Evolutionary conservation across 2,329 filamentous ascomycete genomes (phyloP).

Genomic region (Endoconidiophora polonica): DNA sequence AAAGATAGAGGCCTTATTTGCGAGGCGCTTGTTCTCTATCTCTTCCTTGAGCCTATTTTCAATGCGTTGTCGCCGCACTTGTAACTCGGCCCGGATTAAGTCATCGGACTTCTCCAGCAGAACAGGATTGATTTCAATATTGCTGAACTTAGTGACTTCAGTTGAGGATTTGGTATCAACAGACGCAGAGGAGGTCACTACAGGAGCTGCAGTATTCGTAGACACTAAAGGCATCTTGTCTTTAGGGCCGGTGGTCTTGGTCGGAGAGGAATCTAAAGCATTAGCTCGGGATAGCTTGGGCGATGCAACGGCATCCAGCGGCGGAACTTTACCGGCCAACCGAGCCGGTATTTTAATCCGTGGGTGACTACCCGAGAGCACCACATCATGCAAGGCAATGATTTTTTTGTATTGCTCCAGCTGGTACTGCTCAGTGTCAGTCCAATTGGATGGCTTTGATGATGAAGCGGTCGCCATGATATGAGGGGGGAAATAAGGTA

Average conservation of each 20-base stretch:
- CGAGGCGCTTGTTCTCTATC: slow-evolving; percentile 39
- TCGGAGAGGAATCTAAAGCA: neutral
- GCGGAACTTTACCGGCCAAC: slow-evolving; percentile 16
- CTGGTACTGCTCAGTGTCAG: slow-evolving; percentile 8
- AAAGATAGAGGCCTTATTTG: slow-evolving; percentile 22
- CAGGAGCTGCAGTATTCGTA: neutral
- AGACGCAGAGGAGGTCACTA: neutral
- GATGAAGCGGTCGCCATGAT: neutral
- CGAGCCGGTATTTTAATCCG: slow-evolving; percentile 38
- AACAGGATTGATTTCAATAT: slow-evolving; percentile 62
- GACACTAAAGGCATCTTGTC: neutral
- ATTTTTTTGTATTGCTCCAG: slow-evolving; percentile 57
- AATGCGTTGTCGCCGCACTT: slow-evolving; percentile 63
- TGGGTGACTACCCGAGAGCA: slow-evolving; percentile 61
- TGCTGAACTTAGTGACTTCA: slow-evolving; percentile 25
- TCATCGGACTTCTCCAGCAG: slow-evolving; percentile 75
- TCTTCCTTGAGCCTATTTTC: slow-evolving; percentile 66
- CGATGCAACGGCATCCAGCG: slow-evolving; percentile 13
- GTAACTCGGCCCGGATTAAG: slow-evolving; percentile 64
- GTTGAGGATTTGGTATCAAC: neutral
- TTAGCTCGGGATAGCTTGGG: slow-evolving; percentile 1
- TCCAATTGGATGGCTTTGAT: slow-evolving; percentile 1
- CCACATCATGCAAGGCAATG: slow-evolving; percentile 59
- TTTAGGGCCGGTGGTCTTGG: neutral
- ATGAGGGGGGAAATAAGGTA: neutral